phyloP scores from a whole-genome alignment of 2,329 filamentous ascomycete species.

The Pseudogymnoascus sp. region DNA sequence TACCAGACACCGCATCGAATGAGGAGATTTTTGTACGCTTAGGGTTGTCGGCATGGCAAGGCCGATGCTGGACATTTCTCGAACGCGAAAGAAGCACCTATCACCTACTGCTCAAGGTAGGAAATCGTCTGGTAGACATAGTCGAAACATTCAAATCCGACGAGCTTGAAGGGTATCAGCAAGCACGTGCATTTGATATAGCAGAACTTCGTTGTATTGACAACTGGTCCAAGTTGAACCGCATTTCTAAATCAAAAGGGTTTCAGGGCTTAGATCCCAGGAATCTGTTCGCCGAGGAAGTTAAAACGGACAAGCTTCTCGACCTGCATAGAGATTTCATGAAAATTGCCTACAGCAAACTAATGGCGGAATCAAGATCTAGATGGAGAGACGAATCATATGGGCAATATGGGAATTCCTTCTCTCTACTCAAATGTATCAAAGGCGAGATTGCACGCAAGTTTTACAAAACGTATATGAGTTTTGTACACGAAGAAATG shows the following conservation, averaged over 20 bases:
- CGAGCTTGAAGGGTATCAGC: background rate
- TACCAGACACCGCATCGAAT: background rate
- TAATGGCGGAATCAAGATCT: background rate
- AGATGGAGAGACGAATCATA: background rate
- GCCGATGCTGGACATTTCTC: constrained; percentile 9
- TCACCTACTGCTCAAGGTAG: background rate
- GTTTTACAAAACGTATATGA: background rate
- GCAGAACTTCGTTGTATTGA: background rate
- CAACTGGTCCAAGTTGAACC: constrained; percentile 6
- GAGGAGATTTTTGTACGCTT: background rate
- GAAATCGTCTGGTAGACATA: background rate
- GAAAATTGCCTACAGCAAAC: background rate
- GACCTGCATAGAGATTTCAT: background rate
- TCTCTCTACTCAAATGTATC: background rate
- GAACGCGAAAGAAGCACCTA: constrained; percentile 5
- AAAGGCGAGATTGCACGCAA: background rate
- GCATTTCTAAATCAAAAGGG: background rate
- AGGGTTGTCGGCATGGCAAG: background rate
- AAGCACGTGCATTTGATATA: background rate
- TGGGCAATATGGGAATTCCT: background rate
- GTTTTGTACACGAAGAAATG: background rate
- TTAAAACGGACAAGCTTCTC: background rate
- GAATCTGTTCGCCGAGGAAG: background rate
- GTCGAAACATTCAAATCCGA: background rate
- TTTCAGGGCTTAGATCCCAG: background rate